Evolutionary conservation across 2,329 filamentous ascomycete genomes (phyloP).

Genomic region (Exophiala lecanii-corni): DNA sequence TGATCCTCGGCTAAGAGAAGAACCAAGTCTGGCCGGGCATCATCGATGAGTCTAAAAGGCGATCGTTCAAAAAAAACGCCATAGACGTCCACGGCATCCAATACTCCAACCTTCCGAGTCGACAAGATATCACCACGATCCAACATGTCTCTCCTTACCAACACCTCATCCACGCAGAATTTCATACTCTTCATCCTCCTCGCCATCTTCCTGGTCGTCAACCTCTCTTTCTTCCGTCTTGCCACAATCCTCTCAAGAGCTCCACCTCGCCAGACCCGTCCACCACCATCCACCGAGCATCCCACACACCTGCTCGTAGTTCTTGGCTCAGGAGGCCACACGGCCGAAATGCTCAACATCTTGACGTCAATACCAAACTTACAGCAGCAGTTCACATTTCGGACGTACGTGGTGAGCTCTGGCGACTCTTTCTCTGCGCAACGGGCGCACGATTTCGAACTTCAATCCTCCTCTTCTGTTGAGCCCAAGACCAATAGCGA

Average conservation of each 20-base stretch:
- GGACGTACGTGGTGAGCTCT: constrained; percentile 76
- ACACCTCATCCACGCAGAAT: background rate
- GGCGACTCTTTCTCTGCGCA: constrained; percentile 69
- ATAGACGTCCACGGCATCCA: too few relatives aligned
- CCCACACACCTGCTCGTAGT: constrained; percentile 68
- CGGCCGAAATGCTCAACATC: constrained; percentile 88
- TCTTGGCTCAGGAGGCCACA: constrained; percentile 90
- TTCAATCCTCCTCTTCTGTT: constrained; percentile 49
- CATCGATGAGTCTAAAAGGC: too few relatives aligned
- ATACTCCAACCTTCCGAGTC: too few relatives aligned
- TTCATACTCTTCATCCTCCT: constrained; percentile 5
- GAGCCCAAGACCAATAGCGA: too few relatives aligned
- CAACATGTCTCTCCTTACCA: background rate
- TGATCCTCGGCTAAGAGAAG: too few relatives aligned
- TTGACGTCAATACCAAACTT: constrained; percentile 55
- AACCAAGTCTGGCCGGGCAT: too few relatives aligned
- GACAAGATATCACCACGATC: too few relatives aligned
- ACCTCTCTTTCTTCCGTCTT: constrained; percentile 19
- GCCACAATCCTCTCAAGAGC: constrained; percentile 9
- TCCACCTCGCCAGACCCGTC: constrained; percentile 1
- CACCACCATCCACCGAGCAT: constrained; percentile 3
- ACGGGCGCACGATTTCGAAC: constrained; percentile 62
- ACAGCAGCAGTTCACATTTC: constrained; percentile 48
- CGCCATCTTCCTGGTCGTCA: constrained; percentile 13
- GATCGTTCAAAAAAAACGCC: too few relatives aligned